Evolutionary conservation across 2,329 filamentous ascomycete genomes (phyloP).

Genomic region (Cladophialophora chaetospira): DNA sequence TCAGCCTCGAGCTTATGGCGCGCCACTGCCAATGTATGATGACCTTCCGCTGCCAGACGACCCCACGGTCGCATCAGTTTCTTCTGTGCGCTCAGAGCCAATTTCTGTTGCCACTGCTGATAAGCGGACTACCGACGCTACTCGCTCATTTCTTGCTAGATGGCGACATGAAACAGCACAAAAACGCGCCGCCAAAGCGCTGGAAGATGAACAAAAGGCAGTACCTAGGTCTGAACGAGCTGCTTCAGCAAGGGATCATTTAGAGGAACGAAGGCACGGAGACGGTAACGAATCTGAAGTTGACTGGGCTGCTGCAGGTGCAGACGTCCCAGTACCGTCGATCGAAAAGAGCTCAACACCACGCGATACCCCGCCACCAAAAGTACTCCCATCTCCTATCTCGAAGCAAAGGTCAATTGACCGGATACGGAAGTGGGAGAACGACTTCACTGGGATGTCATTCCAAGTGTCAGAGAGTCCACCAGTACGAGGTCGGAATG

Average conservation of each 20-base stretch:
- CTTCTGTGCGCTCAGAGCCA: conserved; percentile 22
- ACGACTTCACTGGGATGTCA: conserved; percentile 37
- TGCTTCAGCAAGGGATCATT: conserved; percentile 7
- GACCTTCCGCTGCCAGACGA: background rate
- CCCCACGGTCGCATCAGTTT: conserved; percentile 9
- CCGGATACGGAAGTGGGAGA: conserved; percentile 33
- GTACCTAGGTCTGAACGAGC: conserved; percentile 29
- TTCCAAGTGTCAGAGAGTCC: conserved; percentile 39
- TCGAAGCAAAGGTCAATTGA: conserved; percentile 28
- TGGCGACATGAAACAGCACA: conserved; percentile 25
- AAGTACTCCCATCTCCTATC: conserved; percentile 23
- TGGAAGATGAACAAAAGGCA: background rate
- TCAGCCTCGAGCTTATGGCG: conserved; percentile 4
- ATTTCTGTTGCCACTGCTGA: background rate
- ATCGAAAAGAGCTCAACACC: conserved; percentile 28
- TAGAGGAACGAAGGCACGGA: background rate
- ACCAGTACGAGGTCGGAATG: conserved; percentile 33
- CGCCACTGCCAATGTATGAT: conserved; percentile 4
- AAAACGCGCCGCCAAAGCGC: conserved; percentile 8
- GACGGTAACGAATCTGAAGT: conserved; percentile 24
- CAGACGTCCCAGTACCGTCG: conserved; percentile 29
- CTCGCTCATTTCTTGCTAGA: conserved; percentile 21
- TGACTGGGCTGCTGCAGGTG: conserved; percentile 31
- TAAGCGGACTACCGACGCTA: background rate
- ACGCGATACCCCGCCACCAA: conserved; percentile 28